Evolutionary conservation across 2,329 filamentous ascomycete genomes (phyloP), one percentile per base, ranked within the genome.

Genomic region (Aaosphaeria arxii): DNA sequence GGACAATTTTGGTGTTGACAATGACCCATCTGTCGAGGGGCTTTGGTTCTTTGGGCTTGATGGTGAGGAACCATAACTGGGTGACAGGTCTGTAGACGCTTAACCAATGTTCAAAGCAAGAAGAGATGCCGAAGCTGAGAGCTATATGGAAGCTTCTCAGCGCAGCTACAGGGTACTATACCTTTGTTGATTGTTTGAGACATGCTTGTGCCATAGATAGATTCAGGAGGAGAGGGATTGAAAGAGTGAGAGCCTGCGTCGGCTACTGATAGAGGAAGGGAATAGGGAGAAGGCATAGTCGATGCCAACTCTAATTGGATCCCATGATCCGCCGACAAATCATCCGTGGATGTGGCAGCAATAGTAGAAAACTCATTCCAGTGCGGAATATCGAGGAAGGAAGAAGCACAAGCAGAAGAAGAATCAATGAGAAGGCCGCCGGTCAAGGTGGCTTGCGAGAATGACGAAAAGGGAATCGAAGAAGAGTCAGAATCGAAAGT

Each of bases 111-210:
- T 24, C 17, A 24, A 2, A 24, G 17, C 2, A 24, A 24, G 17
- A 24, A 24, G 17, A 24, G 17, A 24, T 24, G 17, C 17, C 17
- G 3, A 24, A 24, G 17, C 17, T 24, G 17, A 24, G 17, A 24
- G 17, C 17, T 24, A 24, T 24, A 24, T 24, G 2, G 17, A 24
- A 24, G 17, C 17, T 17, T 6, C n/a, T 33, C 3, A 3, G 39
- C 9, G 1, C 32, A 9, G 9, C 1, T 4, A 4, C 5, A 33
- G 31, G 13, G 29, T 1, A 36, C 5, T 42, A 41, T 60, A 69
- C 66, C 63, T 56, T 59, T 56, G 17, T 53, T 56, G 59, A 62
- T 61, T 38, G 54, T 45, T 36, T 54, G 51, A 35, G 61, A 57
- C 33, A 51, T 49, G 50, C 46, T 57, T 50, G 53, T 47, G 17